Conservation (phyloP, 768 basidiomycete species). For the Suillus tomentosus region DNA sequence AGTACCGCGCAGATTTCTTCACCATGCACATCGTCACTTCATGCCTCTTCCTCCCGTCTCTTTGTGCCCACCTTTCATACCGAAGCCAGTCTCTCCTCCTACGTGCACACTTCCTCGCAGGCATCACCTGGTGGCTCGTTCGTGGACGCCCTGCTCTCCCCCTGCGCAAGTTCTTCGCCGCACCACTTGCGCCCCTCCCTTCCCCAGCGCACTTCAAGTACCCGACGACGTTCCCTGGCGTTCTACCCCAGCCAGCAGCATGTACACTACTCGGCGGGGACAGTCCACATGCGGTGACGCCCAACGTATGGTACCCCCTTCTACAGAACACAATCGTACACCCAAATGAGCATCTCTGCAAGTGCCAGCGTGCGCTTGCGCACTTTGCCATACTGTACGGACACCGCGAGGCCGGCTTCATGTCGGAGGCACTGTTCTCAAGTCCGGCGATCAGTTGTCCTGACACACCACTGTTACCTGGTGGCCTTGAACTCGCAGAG, state of each 20-base stretch:
- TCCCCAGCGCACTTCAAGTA: conserved; percentile 24
- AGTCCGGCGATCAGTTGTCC: neutral
- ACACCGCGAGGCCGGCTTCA: conserved; percentile 37
- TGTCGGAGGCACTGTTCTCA: conserved; percentile 21
- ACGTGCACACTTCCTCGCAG: conserved; percentile 55
- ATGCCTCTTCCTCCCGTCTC: conserved; percentile 57
- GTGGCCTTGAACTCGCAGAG: conserved; percentile 14
- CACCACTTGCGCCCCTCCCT: conserved; percentile 25
- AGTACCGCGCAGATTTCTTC: conserved; percentile 69
- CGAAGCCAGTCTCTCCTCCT: conserved; percentile 57
- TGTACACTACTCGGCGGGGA: conserved; percentile 33
- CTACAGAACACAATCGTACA: conserved; percentile 54
- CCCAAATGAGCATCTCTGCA: conserved; percentile 58
- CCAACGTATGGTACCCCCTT: conserved; percentile 64
- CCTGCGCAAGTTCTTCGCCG: conserved; percentile 49
- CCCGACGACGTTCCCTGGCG: conserved; percentile 26
- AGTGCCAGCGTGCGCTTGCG: conserved; percentile 51
- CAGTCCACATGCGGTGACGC: conserved; percentile 38
- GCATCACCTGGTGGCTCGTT: conserved; percentile 56
- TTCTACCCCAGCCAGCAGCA: conserved; percentile 20
- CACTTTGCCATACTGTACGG: conserved; percentile 51
- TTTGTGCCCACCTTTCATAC: conserved; percentile 54
- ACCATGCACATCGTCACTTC: conserved; percentile 77
- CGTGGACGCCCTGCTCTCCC: conserved; percentile 56
- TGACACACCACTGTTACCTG: neutral